These are phyloP conservation scores for Apodospora peruviana DNA, from an alignment of 495 filamentous ascomycete species.

Conservation along the genomic window DNA sequence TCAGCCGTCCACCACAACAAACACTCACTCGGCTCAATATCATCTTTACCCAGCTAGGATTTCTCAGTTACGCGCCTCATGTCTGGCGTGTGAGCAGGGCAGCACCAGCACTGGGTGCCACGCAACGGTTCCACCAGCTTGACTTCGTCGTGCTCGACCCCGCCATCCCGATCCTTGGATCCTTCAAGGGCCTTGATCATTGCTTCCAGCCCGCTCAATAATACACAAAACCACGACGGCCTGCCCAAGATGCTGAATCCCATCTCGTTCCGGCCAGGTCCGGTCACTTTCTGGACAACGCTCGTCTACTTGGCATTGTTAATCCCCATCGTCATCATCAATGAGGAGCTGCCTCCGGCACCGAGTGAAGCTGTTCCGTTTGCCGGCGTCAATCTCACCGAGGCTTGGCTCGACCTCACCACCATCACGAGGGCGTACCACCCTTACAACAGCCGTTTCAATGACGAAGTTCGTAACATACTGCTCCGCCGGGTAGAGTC, in stretches of 20 bases:
- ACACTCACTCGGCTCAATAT: no score
- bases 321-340: constrained; percentile 64
- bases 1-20: no score
- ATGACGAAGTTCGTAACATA: constrained; percentile 74
- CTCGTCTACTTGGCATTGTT: constrained; percentile 64
- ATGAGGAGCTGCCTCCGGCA: constrained; percentile 68
- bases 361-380: constrained; percentile 41
- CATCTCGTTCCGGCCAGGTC: constrained; percentile 50
- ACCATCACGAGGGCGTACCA: constrained; percentile 70
- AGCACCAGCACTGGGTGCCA: no score
- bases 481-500: constrained; percentile 64
- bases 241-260: constrained; percentile 34
- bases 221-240: no score
- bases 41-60: no score
- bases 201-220: no score
- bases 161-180: no score
- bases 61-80: no score
- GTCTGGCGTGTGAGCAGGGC: no score
- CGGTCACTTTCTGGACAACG: constrained; percentile 68
- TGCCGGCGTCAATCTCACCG: constrained; percentile 60
- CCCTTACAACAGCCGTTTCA: constrained; percentile 79
- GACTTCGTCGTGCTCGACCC: no score
- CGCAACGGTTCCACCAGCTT: no score
- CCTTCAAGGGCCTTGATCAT: no score
- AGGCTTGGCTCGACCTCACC: constrained; percentile 84